Evolutionary conservation across 352 stramenopile genomes (phyloP), one percentile per base, ranked within the genome.

Genomic region (Pythium rhizo-oryzae): DNA sequence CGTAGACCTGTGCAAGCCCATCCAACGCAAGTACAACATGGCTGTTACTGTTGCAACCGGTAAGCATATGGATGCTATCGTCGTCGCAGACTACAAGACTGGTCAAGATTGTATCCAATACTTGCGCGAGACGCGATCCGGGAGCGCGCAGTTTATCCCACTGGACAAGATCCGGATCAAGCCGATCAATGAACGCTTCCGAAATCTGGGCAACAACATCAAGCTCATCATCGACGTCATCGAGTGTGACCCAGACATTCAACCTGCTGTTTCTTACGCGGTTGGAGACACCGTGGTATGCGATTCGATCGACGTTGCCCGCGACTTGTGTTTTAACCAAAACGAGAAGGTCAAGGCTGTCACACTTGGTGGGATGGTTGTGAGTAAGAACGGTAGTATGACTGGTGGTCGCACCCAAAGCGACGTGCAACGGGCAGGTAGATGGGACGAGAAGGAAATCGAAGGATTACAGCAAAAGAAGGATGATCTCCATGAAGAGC

Each of bases 371-470:
- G 98, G 98, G 21, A 96, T 97, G 75, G 93, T 99, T 51, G 98
- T 99, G 57, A 98, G 84, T 71, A 99, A 99, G 73, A 98, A 97
- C 46, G 98, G 97, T 52, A 98, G 97, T 73, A 99, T 99, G 96
- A 99, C 96, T 1, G 98, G 97, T 51, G 98, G 97, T 58, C 85
- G 91, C 15, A 97, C 93, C 0, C 84, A 91, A 30, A 92, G 85
- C 25, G 89, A 98, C 64, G 59, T 80, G 46, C 89, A 89, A 51
- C 85, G 90, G 25, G 91, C 92, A 35, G 91, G 89, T n/a, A 79
- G 93, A 66, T 99, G 94, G 93, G 91, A 98, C 58, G 92, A 98
- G 57, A 96, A 97, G 66, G 96, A 98, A 41, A 83, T 98, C 9
- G 82, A 96, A 30, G 71, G 82, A 8, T 70, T 98, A 6, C 81